These are phyloP conservation scores for Cyberlindnera saturnus DNA, from an alignment of 805 yeast genomes.

Conservation along the genomic window DNA sequence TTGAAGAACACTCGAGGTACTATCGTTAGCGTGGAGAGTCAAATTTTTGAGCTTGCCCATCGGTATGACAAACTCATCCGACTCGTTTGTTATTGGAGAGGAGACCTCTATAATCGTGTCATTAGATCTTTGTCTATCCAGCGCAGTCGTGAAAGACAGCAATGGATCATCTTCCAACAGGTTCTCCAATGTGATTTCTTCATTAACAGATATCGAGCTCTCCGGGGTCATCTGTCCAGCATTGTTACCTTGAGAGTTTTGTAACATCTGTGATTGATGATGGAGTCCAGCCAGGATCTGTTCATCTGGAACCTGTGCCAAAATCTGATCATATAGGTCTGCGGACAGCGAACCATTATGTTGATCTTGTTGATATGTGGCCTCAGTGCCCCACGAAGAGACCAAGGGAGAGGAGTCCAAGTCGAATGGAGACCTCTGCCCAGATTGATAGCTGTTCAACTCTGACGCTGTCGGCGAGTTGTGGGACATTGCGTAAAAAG, in stretches of 20 bases:
- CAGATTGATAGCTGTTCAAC: too few species aligned
- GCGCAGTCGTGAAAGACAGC: constrained; percentile 19
- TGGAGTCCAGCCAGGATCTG: constrained; percentile 17
- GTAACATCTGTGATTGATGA: constrained; percentile 6
- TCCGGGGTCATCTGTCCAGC: constrained; percentile 7
- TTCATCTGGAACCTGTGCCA: constrained; percentile 16
- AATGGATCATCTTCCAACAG: constrained; percentile 24
- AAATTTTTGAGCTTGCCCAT: neutral
- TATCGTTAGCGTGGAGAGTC: neutral
- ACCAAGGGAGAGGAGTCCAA: too few species aligned
- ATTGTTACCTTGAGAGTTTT: constrained; percentile 1
- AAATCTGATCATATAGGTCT: constrained; percentile 10
- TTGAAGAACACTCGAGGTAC: constrained; percentile 2
- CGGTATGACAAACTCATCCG: neutral
- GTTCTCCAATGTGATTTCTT: constrained; percentile 19
- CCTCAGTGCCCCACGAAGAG: too few species aligned
- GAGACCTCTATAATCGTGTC: constrained; percentile 23
- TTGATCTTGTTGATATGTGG: too few species aligned
- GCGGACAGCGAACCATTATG: constrained; percentile 4
- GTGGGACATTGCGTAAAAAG: too few species aligned
- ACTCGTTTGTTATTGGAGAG: constrained; percentile 6
- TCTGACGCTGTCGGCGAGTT: too few species aligned
- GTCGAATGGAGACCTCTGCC: too few species aligned
- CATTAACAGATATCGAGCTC: neutral
- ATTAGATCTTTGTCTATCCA: constrained; percentile 24